Evolutionary conservation across 2,329 filamentous ascomycete genomes (phyloP).

Genomic region (Dryadomyces quercivorus): DNA sequence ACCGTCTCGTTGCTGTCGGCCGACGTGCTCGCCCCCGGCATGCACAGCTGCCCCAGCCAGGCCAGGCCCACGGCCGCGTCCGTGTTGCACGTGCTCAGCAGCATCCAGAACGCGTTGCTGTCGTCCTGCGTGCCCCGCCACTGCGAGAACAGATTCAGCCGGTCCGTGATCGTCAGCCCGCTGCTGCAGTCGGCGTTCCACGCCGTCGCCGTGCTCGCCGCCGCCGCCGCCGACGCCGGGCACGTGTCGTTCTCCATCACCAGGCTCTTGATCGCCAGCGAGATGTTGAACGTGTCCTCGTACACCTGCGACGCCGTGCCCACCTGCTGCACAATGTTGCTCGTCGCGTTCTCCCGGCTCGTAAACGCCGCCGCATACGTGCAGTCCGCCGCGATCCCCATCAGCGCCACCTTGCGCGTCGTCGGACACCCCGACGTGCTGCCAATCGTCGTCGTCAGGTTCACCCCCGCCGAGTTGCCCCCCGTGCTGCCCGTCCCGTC

Average conservation of each 20-base stretch:
- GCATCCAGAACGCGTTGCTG: slow-evolving; percentile 83
- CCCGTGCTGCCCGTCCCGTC: slow-evolving; percentile 42
- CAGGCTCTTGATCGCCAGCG: slow-evolving; percentile 76
- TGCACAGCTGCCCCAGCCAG: slow-evolving; percentile 84
- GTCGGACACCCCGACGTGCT: slow-evolving; percentile 72
- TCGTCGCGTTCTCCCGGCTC: slow-evolving; percentile 47
- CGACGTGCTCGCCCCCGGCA: slow-evolving; percentile 38
- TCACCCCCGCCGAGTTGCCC: slow-evolving; percentile 69
- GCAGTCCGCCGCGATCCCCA: slow-evolving; percentile 90
- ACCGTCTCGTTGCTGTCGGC: slow-evolving; percentile 50
- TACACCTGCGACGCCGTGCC: slow-evolving; percentile 81
- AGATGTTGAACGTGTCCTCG: slow-evolving; percentile 88
- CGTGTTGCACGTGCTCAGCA: slow-evolving; percentile 72
- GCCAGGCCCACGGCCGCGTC: slow-evolving; percentile 79
- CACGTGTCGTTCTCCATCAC: slow-evolving; percentile 67
- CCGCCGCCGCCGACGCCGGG: slow-evolving; percentile 44
- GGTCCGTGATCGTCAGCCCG: slow-evolving; percentile 54
- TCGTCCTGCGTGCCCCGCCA: slow-evolving; percentile 71
- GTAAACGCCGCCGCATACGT: slow-evolving; percentile 68
- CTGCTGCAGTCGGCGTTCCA: slow-evolving; percentile 74
- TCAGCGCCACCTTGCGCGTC: slow-evolving; percentile 80
- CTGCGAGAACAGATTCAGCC: slow-evolving; percentile 74
- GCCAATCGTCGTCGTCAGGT: slow-evolving; percentile 68
- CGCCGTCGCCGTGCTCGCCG: slow-evolving; percentile 51
- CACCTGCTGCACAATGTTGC: slow-evolving; percentile 71